A percentile compares a stretch with the other conserved stretches of the same genome.
Conservation (phyloP, 345 rosid species). For the Eucalyptus cloeziana region DNA sequence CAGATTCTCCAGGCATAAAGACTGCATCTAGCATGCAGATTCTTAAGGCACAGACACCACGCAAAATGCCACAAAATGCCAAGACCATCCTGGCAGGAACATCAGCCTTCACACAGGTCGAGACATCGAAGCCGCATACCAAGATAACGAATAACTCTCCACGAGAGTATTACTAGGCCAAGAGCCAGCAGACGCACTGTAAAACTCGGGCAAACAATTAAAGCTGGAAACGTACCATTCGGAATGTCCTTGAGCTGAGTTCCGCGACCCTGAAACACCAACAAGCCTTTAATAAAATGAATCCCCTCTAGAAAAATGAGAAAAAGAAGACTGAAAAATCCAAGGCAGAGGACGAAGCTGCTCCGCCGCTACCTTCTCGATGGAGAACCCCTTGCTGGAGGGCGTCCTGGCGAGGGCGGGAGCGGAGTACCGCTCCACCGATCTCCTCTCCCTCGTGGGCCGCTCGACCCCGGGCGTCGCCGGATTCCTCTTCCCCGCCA, state of each 20-base stretch:
- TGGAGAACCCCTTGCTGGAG: slow-evolving; percentile 42
- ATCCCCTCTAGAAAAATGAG: neutral
- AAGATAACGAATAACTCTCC: neutral
- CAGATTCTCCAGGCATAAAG: neutral
- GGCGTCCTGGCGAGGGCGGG: slow-evolving; percentile 45
- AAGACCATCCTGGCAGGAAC: neutral
- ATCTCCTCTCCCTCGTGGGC: slow-evolving; percentile 83
- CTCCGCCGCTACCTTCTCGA: slow-evolving; percentile 42
- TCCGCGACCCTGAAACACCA: slow-evolving; percentile 64
- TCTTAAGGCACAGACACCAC: neutral
- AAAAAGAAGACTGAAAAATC: neutral
- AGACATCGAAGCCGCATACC: neutral
- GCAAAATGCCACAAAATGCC: neutral
- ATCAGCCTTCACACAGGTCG: neutral
- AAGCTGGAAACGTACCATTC: slow-evolving; percentile 36
- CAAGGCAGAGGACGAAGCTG: neutral
- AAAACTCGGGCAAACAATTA: neutral
- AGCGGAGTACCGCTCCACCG: slow-evolving; percentile 77
- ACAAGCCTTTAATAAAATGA: neutral
- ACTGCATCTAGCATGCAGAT: neutral
- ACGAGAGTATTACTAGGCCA: neutral
- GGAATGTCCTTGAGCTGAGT: slow-evolving; percentile 85
- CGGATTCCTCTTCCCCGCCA: neutral
- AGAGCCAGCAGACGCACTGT: neutral
- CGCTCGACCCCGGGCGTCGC: slow-evolving; percentile 45